Evolutionary conservation across 2,329 filamentous ascomycete species (phyloP).

Genomic region (Hymenoscyphus infarciens): DNA sequence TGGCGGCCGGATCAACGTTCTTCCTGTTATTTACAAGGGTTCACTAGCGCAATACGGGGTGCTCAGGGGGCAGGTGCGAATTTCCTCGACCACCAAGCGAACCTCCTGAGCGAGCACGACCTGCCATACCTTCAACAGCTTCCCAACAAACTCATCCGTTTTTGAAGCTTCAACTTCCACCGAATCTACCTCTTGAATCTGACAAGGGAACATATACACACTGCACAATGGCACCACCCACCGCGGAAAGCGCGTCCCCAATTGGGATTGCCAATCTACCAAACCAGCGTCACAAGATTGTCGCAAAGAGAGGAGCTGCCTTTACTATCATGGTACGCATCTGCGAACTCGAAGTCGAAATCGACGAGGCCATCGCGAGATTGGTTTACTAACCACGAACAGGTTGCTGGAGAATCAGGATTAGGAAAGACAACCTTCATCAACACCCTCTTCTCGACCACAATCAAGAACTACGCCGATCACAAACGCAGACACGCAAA

Average conservation of each 20-base stretch:
- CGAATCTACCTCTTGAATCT: conserved; percentile 5
- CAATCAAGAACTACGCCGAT: conserved; percentile 99
- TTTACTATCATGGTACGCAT: conserved; percentile 93
- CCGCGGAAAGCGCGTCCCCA: conserved; percentile 59
- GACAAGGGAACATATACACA: conserved; percentile 7
- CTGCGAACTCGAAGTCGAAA: conserved; percentile 1
- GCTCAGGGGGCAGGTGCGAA: conserved; percentile 16
- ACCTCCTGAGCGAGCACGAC: conserved; percentile 18
- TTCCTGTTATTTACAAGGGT: conserved; percentile 8
- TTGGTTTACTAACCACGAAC: conserved; percentile 18
- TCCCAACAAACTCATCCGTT: conserved; percentile 1
- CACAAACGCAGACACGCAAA: conserved; percentile 99
- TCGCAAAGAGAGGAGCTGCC: conserved; percentile 82
- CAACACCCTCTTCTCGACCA: conserved; percentile 99
- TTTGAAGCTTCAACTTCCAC: conserved; percentile 4
- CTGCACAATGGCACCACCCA: conserved; percentile 51
- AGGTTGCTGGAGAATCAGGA: conserved; percentile 98
- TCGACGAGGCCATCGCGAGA: not conserved
- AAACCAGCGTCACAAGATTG: conserved; percentile 73
- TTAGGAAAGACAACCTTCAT: conserved; percentile 99
- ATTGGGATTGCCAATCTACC: conserved; percentile 69
- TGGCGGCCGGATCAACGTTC: conserved; percentile 13
- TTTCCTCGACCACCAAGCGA: conserved; percentile 14
- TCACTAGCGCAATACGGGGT: conserved; percentile 13
- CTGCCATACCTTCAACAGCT: conserved; percentile 11